Evolutionary conservation across 2,329 filamentous ascomycete genomes (phyloP), one percentile per base, ranked within the genome.

Genomic region (Aspergillus eucalypticola): DNA sequence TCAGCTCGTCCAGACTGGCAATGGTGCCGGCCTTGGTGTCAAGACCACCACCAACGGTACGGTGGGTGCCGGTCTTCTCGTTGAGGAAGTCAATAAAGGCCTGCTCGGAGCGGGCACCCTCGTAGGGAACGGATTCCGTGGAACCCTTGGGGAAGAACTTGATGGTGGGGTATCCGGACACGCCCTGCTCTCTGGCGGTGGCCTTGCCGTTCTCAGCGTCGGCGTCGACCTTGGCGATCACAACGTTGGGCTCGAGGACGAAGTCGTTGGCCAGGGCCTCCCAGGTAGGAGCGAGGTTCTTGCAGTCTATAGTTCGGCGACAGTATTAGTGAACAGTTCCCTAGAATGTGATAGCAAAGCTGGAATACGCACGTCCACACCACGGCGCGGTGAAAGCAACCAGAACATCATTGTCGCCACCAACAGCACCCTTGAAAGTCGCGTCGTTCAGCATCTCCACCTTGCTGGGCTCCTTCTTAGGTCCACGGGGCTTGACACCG

Each of bases 351-450:
- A 3, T 27, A 3, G 25, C 7, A 27, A 25, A 25, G 23, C 23
- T 25, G 25, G 25, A 8, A 52, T 67, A 90, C 92, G 80, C 86
- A 98, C 95, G 94, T 77, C 94, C 94, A 79, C 95, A 99, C 95
- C 94, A 98, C 56, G 95, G 93, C 56, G 95, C 94, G 69, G 96
- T 99, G 79, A 99, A 99, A 49, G 96, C 93, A 75, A 99, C 93
- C 58, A 99, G 79, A 19, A 96, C 91, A 78, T 96, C 84, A 85
- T 96, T 92, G 65, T 96, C 91, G 54, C 87, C 83, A 65, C 94
- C 94, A 80, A 97, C 83, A 61, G 85, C 82, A 74, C 88, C 81
- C 78, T 88, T 86, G 80, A 98, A 98, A 60, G 86, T 87, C 68
- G 83, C 77, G 72, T 98, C 92, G 54, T 85, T 92, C 76, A 99